Base-by-base conservation (phyloP, 1,139 yeast genomes). In the Suhomyces coccinellae region DNA sequence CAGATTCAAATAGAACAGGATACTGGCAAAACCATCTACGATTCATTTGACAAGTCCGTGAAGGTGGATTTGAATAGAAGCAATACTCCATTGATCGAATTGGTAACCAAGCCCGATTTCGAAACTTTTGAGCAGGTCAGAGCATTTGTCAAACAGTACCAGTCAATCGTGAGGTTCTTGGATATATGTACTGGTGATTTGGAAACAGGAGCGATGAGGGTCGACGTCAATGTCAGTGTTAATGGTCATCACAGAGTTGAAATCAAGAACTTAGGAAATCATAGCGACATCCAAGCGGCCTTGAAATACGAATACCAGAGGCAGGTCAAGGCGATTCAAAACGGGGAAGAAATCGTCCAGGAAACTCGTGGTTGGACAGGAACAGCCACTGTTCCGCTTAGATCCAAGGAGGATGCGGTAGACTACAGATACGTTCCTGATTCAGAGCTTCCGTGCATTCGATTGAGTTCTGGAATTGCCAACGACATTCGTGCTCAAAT, bases 281-380 rank as follows among this genome's bases (percentile, higher is more conserved):
- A 91, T 0, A 76, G 90, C 14, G 93, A 95, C 10, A 89, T 93
- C 24, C 72, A 79, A 17, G 80, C 79, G 47, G 97, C 99, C 0
- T 79, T 91, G 33, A 75, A 76, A 47, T 85, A 74, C 52, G 99
- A 93, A 62, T 88, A 81, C 56, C 62, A 66, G 28, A 73, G 99
- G 45, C 99, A 95, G 59, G 64, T 77, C 0, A 52, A 55, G 0
- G 58, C 71, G 24, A 59, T 82, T 10, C 50, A 65, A 44, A 49
- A 61, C 9, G 65, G 58, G 1, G 56, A 59, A 6, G 49, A 56
- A 0, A 63, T 83, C 1, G 51, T 46, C 1, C 81, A 83, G 49
- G 96, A 91, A 58, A 95, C 99, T 0, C 75, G 98, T 56, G 95
- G 96, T 13, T 93, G 97, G 97, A 83, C 85, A 59, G 97, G 97